Conservation (phyloP, 306 rosid species). For the Acacia confusa region DNA sequence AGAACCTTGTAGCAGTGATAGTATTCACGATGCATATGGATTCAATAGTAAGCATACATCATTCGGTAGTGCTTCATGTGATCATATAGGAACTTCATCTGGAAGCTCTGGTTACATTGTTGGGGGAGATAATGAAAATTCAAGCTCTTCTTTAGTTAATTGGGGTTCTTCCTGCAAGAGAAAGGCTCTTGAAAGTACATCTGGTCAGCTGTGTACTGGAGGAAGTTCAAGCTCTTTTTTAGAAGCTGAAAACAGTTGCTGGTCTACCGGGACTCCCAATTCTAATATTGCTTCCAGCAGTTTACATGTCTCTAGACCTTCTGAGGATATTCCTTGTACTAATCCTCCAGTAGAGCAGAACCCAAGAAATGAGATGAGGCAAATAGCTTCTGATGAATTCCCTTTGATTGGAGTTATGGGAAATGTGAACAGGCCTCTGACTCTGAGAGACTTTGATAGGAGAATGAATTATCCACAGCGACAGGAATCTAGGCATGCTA, state of each 20-base stretch:
- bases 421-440: constrained; percentile 47
- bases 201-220: constrained; percentile 57
- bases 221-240: constrained; percentile 63
- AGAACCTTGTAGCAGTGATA: constrained; percentile 43
- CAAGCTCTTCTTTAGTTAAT: constrained; percentile 61
- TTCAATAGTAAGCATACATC: constrained; percentile 47
- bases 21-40: constrained; percentile 44
- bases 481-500: constrained; percentile 57
- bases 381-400: constrained; percentile 47
- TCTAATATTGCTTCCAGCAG: constrained; percentile 49
- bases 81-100: constrained; percentile 54
- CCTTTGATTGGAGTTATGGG: constrained; percentile 50
- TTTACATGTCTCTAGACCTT: constrained; percentile 47
- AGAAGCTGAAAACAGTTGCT: constrained; percentile 50
- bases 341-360: constrained; percentile 51
- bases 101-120: constrained; percentile 58
- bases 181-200: constrained; percentile 75
- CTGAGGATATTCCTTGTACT: constrained; percentile 42
- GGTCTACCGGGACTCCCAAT: constrained; percentile 42
- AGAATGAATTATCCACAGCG: constrained; percentile 43
- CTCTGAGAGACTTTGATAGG: constrained; percentile 46
- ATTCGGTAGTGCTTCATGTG: constrained; percentile 43
- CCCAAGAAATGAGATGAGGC: constrained; percentile 50
- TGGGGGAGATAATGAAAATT: constrained; percentile 46
- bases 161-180: constrained; percentile 92